Percentiles rank a stretch among this genome's conserved stretches.
Evolutionary conservation across 331 rosid species (phyloP).

Genomic region (Cydonia oblonga): DNA sequence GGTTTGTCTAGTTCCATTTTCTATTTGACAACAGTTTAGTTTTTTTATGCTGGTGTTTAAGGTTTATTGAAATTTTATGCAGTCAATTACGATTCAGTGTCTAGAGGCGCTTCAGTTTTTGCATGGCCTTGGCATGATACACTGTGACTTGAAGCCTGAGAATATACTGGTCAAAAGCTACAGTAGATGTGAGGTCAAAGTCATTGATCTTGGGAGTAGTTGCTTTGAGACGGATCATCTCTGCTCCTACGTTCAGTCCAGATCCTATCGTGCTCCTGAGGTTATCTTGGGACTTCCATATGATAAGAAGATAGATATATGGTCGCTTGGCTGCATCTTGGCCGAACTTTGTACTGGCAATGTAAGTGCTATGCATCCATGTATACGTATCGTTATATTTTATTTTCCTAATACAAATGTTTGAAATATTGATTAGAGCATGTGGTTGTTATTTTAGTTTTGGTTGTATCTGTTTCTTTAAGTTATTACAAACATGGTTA

Average conservation of each 20-base stretch:
- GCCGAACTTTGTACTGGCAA: slow-evolving; percentile 97
- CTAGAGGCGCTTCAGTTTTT: slow-evolving; percentile 85
- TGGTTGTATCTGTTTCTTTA: not conserved
- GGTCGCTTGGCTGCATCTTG: slow-evolving; percentile 99
- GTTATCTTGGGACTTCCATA: slow-evolving; percentile 94
- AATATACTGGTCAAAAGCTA: slow-evolving; percentile 97
- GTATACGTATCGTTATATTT: not conserved
- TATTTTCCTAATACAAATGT: not conserved
- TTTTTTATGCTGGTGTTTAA: slow-evolving; percentile 14
- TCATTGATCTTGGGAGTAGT: slow-evolving; percentile 99
- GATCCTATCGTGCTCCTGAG: slow-evolving; percentile 99
- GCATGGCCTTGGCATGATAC: slow-evolving; percentile 91
- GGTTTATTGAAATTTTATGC: slow-evolving; percentile 20
- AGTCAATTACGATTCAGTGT: slow-evolving; percentile 97
- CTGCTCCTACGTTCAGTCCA: slow-evolving; percentile 93
- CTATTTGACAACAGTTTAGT: not conserved
- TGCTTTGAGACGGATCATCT: slow-evolving; percentile 99
- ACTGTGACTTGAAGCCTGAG: slow-evolving; percentile 97
- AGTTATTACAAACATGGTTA: not conserved
- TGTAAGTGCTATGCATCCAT: slow-evolving; percentile 39
- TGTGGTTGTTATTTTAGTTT: not conserved
- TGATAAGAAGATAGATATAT: slow-evolving; percentile 91
- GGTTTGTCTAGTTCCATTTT: slow-evolving; percentile 39
- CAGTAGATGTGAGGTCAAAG: slow-evolving; percentile 97
- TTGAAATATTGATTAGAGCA: not conserved